These are phyloP conservation scores for Heliocybe sulcata DNA, from an alignment of 1,284 basidiomycete genomes.

Conservation along the genomic window DNA sequence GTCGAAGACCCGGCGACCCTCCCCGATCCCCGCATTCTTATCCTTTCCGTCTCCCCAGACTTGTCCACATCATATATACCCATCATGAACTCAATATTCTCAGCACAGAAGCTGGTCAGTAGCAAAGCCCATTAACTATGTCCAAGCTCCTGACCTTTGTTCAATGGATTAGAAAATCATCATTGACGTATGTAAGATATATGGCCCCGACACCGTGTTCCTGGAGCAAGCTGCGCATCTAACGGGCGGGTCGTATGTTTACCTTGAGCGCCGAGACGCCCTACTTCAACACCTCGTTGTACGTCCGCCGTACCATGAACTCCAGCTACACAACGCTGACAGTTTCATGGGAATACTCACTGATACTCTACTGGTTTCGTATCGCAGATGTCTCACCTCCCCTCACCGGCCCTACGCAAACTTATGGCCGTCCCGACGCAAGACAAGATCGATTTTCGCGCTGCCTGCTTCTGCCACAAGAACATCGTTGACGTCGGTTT, in stretches of 20 bases:
- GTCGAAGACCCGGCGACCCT: conserved; percentile 34
- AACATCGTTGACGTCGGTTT: conserved; percentile 95
- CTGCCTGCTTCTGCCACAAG: conserved; percentile 98
- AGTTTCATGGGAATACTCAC: too few species aligned
- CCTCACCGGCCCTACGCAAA: conserved; percentile 72
- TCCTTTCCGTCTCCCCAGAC: conserved; percentile 90
- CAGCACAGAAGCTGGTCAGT: conserved; percentile 89
- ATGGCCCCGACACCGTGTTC: conserved; percentile 88
- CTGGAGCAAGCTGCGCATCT: conserved; percentile 96
- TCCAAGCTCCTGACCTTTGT: conserved; percentile 10
- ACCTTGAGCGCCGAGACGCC: conserved; percentile 73
- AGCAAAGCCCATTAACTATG: background rate
- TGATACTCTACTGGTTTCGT: too few species aligned
- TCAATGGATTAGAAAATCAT: conserved; percentile 69
- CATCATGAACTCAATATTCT: conserved; percentile 99
- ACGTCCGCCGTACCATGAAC: conserved; percentile 15
- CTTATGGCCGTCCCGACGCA: conserved; percentile 84
- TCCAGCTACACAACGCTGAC: background rate
- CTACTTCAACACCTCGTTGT: conserved; percentile 87
- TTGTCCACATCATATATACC: conserved; percentile 88
- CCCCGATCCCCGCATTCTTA: conserved; percentile 80
- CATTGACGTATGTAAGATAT: conserved; percentile 93
- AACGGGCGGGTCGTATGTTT: conserved; percentile 91
- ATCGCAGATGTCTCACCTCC: conserved; percentile 83
- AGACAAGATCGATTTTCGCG: conserved; percentile 94